phyloP scores from a whole-genome alignment of 805 yeast genomes.

The Myxozyma kluyveri region DNA sequence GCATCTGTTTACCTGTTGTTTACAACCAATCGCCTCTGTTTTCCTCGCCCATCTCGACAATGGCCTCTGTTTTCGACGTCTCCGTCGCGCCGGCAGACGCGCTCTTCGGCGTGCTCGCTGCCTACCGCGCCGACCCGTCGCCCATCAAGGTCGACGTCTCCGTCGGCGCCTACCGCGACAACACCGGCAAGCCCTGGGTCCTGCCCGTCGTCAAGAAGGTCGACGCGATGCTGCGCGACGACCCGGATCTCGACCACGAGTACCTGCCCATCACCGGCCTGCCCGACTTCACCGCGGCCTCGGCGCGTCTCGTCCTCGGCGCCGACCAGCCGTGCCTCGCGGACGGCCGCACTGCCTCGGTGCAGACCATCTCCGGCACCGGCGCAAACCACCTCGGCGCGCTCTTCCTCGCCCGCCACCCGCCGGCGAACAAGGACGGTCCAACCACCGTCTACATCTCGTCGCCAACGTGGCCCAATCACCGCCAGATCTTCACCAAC shows the following conservation, averaged over 20 bases:
- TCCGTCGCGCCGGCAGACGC: conserved; percentile 34
- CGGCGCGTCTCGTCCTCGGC: conserved; percentile 70
- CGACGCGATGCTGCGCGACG: conserved; percentile 61
- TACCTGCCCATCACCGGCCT: conserved; percentile 81
- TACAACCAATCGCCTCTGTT: background rate
- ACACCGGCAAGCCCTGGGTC: conserved; percentile 67
- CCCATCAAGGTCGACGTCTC: conserved; percentile 76
- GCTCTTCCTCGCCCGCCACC: conserved; percentile 50
- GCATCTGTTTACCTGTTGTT: background rate
- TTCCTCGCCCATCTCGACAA: background rate
- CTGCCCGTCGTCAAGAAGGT: conserved; percentile 68
- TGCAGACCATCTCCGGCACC: conserved; percentile 81
- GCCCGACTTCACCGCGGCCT: conserved; percentile 62
- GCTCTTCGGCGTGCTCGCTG: conserved; percentile 33
- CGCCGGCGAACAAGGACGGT: conserved; percentile 36
- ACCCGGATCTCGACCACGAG: conserved; percentile 75
- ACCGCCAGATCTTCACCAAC: conserved; percentile 71
- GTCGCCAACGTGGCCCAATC: conserved; percentile 98
- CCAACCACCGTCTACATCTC: conserved; percentile 63
- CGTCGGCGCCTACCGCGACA: conserved; percentile 76
- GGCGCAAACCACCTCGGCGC: conserved; percentile 91
- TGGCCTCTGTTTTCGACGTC: conserved; percentile 28
- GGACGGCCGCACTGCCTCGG: conserved; percentile 45
- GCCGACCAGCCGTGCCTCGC: conserved; percentile 51
- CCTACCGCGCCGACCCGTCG: conserved; percentile 38